Evolutionary conservation across 169 alveolate genomes (phyloP).

Genomic region (Cryptosporidium meleagridis): DNA sequence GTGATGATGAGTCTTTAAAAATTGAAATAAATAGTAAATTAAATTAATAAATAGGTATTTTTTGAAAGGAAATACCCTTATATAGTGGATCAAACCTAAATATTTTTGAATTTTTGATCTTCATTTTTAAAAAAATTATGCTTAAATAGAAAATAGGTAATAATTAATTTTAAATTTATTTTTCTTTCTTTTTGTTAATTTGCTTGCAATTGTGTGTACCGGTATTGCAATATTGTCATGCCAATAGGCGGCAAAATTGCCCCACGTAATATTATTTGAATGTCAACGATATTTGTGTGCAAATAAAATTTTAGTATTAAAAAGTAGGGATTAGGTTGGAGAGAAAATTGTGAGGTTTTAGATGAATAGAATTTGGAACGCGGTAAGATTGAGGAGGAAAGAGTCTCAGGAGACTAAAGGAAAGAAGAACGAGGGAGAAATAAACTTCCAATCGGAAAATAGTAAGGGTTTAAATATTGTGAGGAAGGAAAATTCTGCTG

Average conservation of each 20-base stretch:
- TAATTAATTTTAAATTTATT: not conserved
- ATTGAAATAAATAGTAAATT: not conserved
- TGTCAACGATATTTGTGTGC: not conserved
- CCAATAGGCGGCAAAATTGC: not conserved
- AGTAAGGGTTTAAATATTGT: not conserved
- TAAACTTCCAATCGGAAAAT: not conserved
- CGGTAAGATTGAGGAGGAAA: constrained; percentile 32
- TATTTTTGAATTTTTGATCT: too few species aligned
- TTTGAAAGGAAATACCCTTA: not conserved
- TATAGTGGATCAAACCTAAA: too few species aligned
- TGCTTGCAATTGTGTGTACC: constrained; percentile 5
- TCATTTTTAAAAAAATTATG: not conserved
- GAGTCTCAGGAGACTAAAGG: not conserved
- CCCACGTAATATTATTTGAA: not conserved
- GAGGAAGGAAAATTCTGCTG: constrained; percentile 3
- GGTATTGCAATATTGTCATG: constrained; percentile 29
- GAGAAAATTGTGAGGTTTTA: not conserved
- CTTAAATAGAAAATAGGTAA: not conserved
- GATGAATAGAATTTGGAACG: constrained; percentile 9
- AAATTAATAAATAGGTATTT: not conserved
- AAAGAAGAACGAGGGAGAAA: not conserved
- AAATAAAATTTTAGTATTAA: not conserved
- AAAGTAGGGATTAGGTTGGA: not conserved
- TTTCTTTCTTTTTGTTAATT: not conserved
- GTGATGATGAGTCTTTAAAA: constrained; percentile 29